A percentile compares a stretch with the other conserved stretches of the same genome.
Conservation (phyloP, 768 basidiomycete species). For the Boletus subcaerulescens region DNA sequence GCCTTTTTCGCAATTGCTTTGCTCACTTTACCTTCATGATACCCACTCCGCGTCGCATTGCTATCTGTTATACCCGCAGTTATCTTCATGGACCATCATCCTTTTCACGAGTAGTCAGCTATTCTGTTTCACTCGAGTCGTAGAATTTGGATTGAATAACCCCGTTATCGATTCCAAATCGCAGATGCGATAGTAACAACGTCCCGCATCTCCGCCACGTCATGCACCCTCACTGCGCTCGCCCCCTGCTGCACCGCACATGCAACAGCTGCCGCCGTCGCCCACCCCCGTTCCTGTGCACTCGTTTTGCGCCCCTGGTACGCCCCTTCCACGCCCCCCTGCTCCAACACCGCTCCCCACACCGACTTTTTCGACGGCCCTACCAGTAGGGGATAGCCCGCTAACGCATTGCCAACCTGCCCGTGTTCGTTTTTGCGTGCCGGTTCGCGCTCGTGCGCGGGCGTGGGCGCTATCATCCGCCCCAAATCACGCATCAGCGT, state of each 20-base stretch:
- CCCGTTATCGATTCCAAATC: constrained; percentile 41
- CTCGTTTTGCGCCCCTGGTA: constrained; percentile 50
- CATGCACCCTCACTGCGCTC: constrained; percentile 78
- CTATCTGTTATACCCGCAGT: no score
- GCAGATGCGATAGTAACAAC: constrained; percentile 64
- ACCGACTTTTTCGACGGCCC: constrained; percentile 86
- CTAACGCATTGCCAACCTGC: constrained; percentile 31
- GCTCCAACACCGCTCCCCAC: constrained; percentile 61
- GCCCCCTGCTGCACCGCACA: constrained; percentile 75
- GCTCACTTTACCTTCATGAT: no score
- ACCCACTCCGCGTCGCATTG: no score
- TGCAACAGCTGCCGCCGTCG: constrained; percentile 74
- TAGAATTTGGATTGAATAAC: no score
- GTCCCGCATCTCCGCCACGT: constrained; percentile 70
- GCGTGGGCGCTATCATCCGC: constrained; percentile 39
- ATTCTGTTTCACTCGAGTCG: no score
- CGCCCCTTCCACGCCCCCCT: constrained; percentile 36
- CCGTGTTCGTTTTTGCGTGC: constrained; percentile 33
- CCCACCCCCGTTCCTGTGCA: constrained; percentile 70
- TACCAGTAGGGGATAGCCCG: constrained; percentile 64
- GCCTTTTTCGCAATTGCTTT: no score
- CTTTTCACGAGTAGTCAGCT: no score
- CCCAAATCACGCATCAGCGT: constrained; percentile 55
- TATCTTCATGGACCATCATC: no score
- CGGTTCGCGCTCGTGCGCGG: constrained; percentile 37